Conservation (phyloP, 257 asterid species). For the Forsythia viridissima region DNA sequence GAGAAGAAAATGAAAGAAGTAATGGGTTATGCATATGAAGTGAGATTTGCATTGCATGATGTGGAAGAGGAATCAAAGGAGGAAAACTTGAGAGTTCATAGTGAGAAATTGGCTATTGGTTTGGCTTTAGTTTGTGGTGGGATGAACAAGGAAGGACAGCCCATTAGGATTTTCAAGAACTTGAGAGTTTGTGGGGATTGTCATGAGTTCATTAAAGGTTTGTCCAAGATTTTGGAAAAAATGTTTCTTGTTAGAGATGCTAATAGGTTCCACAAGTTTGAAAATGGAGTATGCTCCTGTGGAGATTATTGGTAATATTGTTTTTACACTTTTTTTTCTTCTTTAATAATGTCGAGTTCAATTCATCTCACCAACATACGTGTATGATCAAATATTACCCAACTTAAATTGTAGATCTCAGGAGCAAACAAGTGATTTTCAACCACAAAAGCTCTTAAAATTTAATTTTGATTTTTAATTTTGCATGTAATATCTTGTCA, state of each 20-base stretch:
- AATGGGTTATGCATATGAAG: conserved; percentile 39
- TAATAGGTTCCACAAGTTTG: conserved; percentile 51
- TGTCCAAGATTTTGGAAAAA: conserved; percentile 42
- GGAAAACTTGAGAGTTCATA: conserved; percentile 52
- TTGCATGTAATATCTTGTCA: too few species aligned
- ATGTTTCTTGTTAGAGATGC: conserved; percentile 51
- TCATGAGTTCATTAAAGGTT: conserved; percentile 51
- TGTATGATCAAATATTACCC: too few species aligned
- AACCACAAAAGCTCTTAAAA: too few species aligned
- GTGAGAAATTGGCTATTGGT: conserved; percentile 56
- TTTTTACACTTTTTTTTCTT: neutral
- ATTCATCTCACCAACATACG: too few species aligned
- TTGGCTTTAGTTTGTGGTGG: conserved; percentile 40
- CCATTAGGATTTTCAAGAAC: conserved; percentile 46
- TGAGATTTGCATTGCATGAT: conserved; percentile 49
- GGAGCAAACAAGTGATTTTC: too few species aligned
- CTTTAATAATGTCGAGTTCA: too few species aligned
- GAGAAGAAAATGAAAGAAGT: conserved; percentile 44
- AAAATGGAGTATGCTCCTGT: conserved; percentile 50
- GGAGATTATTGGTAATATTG: conserved; percentile 43
- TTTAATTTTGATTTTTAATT: too few species aligned
- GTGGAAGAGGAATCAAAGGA: conserved; percentile 50
- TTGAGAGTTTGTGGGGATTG: conserved; percentile 61
- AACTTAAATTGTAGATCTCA: too few species aligned
- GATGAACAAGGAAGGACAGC: conserved; percentile 26